A percentile compares a stretch with the other conserved stretches of the same genome.
phyloP scores from a whole-genome alignment of 352 stramenopile genomes.

The Globisporangium sylvaticum region DNA sequence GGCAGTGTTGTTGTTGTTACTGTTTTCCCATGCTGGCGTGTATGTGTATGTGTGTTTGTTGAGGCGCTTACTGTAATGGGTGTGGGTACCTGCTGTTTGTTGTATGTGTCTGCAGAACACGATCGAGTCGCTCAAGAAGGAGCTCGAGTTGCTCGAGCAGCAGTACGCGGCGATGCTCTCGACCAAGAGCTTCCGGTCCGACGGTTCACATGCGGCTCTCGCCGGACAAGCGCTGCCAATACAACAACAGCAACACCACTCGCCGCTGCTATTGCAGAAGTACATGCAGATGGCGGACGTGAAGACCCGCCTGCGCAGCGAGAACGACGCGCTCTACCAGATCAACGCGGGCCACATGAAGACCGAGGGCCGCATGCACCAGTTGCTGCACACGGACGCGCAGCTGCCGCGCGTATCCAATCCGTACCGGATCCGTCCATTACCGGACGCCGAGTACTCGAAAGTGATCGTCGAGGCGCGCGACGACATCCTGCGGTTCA shows the following conservation, averaged over 20 bases:
- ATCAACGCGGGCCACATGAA: constrained; percentile 51
- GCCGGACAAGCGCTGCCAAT: not conserved
- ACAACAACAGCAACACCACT: constrained; percentile 4
- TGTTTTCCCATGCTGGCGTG: not conserved
- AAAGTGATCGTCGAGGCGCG: constrained; percentile 38
- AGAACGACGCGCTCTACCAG: constrained; percentile 58
- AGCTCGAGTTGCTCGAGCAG: constrained; percentile 38
- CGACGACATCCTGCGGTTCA: constrained; percentile 54
- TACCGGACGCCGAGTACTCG: constrained; percentile 33
- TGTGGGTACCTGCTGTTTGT: not conserved
- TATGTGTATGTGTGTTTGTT: not conserved
- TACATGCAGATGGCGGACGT: constrained; percentile 43
- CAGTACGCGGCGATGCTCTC: constrained; percentile 42
- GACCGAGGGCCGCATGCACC: constrained; percentile 41
- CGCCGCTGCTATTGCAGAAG: constrained; percentile 27
- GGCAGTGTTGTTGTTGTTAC: not conserved
- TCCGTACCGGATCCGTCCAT: constrained; percentile 33
- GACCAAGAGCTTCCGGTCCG: not conserved
- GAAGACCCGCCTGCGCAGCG: constrained; percentile 40
- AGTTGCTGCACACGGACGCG: constrained; percentile 41
- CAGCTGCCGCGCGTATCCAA: constrained; percentile 20
- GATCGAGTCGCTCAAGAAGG: constrained; percentile 39
- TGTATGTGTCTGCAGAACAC: constrained; percentile 28
- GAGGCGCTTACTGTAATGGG: no score
- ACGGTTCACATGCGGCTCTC: not conserved